Conservation (phyloP, 805 yeast genomes). For the Hanseniaspora singularis region DNA sequence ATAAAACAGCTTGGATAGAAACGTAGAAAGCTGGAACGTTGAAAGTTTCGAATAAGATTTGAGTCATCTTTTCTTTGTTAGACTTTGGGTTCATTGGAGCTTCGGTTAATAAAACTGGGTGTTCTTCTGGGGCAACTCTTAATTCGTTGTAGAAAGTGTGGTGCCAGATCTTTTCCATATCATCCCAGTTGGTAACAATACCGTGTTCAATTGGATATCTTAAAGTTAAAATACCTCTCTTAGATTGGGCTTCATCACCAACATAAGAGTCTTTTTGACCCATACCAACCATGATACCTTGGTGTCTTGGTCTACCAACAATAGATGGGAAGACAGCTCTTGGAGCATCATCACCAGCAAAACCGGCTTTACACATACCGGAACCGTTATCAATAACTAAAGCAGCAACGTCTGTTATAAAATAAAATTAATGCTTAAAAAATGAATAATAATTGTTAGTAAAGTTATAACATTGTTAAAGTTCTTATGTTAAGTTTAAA, state of each 20-base stretch:
- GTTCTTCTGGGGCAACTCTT: slow-evolving; percentile 99
- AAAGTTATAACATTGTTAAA: not conserved
- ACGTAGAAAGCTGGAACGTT: slow-evolving; percentile 99
- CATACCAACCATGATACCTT: slow-evolving; percentile 99
- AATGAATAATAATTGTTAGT: slow-evolving; percentile 8
- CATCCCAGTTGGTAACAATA: slow-evolving; percentile 99
- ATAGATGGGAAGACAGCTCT: slow-evolving; percentile 99
- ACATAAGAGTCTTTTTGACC: slow-evolving; percentile 99
- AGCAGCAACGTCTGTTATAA: slow-evolving; percentile 30
- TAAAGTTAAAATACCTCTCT: slow-evolving; percentile 98
- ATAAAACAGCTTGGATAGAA: slow-evolving; percentile 94
- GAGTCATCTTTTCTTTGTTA: slow-evolving; percentile 99
- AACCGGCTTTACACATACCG: slow-evolving; percentile 99
- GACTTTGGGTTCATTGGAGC: slow-evolving; percentile 99
- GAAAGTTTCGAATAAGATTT: slow-evolving; percentile 97
- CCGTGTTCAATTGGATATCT: slow-evolving; percentile 99
- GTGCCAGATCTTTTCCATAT: slow-evolving; percentile 99
- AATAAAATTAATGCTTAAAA: not conserved
- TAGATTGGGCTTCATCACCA: slow-evolving; percentile 99
- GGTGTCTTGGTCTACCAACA: slow-evolving; percentile 99
- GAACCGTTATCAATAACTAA: slow-evolving; percentile 98
- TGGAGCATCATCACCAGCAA: slow-evolving; percentile 99
- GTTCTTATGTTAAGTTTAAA: no score
- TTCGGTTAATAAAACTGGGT: slow-evolving; percentile 97
- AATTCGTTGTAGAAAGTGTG: slow-evolving; percentile 99